Evolutionary conservation across 352 stramenopile genomes (phyloP).

Genomic region (Phytophthora kernoviae): DNA sequence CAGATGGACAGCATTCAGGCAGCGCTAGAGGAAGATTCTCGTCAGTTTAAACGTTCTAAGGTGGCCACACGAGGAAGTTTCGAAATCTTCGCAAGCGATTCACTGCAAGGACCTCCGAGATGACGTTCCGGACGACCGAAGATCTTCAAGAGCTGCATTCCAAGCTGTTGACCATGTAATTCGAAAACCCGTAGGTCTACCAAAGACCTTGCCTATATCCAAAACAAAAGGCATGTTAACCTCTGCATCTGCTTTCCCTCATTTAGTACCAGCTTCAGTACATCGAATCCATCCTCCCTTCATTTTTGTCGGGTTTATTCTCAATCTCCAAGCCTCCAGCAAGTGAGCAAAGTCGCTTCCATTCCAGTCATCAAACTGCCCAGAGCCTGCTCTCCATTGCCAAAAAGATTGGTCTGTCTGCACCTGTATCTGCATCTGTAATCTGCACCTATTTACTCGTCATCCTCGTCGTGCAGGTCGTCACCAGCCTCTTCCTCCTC

Average conservation of each 20-base stretch:
- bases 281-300: conserved; percentile 25
- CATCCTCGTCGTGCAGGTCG: conserved; percentile 33
- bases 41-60: conserved; percentile 59
- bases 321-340: conserved; percentile 11
- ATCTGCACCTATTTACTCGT: conserved; percentile 31
- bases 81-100: conserved; percentile 61
- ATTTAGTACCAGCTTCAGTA: neutral
- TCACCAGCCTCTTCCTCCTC: conserved; percentile 29
- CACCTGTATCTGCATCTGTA: too few relatives aligned
- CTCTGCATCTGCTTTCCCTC: neutral
- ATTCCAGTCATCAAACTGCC: conserved; percentile 1
- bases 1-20: conserved; percentile 53
- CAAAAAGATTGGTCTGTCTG: conserved; percentile 12
- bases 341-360: conserved; percentile 3
- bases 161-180: conserved; percentile 45
- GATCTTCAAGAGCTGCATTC: conserved; percentile 60
- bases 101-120: conserved; percentile 46
- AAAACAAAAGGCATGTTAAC: conserved; percentile 24
- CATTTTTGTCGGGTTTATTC: conserved; percentile 30
- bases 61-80: conserved; percentile 51
- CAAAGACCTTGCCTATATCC: conserved; percentile 15
- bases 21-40: conserved; percentile 51
- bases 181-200: neutral
- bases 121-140: conserved; percentile 55
- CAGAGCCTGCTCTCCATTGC: conserved; percentile 4